phyloP scores from a whole-genome alignment of 169 alveolate species.

The Amoebophrya sp. region DNA sequence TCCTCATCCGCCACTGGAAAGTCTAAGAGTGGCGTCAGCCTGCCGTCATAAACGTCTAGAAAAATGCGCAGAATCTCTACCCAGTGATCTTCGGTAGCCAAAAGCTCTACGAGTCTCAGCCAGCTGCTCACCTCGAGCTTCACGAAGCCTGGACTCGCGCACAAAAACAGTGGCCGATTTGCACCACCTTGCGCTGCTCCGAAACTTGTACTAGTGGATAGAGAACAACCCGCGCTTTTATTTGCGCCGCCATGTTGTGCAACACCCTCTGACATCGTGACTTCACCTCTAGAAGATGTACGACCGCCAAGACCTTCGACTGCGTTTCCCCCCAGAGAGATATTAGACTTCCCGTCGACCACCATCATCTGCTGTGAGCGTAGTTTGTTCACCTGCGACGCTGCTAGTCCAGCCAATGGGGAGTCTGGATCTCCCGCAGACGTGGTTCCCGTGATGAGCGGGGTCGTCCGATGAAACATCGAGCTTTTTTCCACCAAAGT shows the following conservation, averaged over 20 bases:
- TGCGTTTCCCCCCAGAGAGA: no score
- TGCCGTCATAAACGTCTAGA: not conserved
- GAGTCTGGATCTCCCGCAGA: no score
- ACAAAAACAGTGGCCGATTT: not conserved
- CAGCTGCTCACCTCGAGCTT: not conserved
- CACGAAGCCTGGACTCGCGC: not conserved
- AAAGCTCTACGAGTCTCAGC: not conserved
- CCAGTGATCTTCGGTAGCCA: not conserved
- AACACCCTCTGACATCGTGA: no score
- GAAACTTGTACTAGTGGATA: not conserved
- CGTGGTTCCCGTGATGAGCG: no score
- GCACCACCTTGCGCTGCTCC: not conserved
- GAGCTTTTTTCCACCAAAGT: not conserved
- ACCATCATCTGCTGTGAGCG: no score
- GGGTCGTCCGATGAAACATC: not conserved
- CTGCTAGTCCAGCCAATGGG: no score
- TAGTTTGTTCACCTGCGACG: not conserved
- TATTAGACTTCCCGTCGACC: no score
- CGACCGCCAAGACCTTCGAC: no score
- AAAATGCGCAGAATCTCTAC: not conserved
- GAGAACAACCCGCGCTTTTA: no score
- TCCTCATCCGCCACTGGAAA: not conserved
- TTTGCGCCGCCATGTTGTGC: no score
- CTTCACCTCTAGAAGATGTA: no score
- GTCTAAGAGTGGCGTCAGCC: not conserved